Base-by-base conservation (phyloP, 352 stramenopile species). In the Globisporangium middletonii region DNA sequence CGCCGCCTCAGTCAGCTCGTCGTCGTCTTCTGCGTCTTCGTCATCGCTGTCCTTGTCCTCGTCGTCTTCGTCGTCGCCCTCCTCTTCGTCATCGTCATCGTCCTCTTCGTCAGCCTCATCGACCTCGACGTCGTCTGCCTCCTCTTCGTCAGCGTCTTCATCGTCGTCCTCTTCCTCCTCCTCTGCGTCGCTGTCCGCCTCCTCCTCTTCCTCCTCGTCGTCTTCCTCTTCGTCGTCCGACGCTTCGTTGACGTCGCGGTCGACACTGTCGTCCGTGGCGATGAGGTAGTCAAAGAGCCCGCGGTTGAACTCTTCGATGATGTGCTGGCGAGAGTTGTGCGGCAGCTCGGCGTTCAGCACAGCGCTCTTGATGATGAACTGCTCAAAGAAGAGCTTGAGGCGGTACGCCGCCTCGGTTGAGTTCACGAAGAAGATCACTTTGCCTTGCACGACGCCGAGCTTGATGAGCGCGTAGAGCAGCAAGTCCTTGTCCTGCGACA, bases 381-480 rank as follows among this genome's bases (percentile, higher is more conserved):
- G 96, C 79, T 99, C 97, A 30, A 99, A 93, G 75, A 99, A 99
- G 26, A 99, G 80, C 76, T 99, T 99, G 35, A 99, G 77, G 26
- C 93, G 79, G 75, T 99, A 99, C 6, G 84, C 84, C 13, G 63
- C 89, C 82, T 75, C 75, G 67, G 77, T 99, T 81, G 64, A 96
- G 76, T 99, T 99, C 13, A 99, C 97, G 66, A 99, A 99, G 69
- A 99, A 98, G 38, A 99, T 92, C 26, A 97, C 89, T 64, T 98
- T 99, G 50, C 97, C 97, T 61, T 97, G 92, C 37, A 99, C 76
- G 35, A 99, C 77, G 35, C 96, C 88, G 42, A 99, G 88, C 72
- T 99, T 99, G 53, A 99, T 75, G 58, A 99, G 95, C 38, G 98
- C 96, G 67, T 99, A 99, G 42, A 99, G 70, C 41, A 99, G 80